phyloP scores from a whole-genome alignment of 371 early-diverging fungal genomes.

The Caulochytrium protostelioides region DNA sequence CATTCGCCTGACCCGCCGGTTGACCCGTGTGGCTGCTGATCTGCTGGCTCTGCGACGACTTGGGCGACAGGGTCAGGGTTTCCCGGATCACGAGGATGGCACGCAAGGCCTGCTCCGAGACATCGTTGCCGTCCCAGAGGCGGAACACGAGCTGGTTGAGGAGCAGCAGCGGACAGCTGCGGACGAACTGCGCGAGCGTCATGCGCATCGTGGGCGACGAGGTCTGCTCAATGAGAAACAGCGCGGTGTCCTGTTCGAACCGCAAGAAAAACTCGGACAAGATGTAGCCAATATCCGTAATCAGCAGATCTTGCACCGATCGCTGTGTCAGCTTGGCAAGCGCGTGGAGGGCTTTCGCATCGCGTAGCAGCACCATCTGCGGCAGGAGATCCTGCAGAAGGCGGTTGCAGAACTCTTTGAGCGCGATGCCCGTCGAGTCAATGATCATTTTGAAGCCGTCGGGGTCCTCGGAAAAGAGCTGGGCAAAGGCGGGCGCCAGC shows the following conservation, averaged over 20 bases:
- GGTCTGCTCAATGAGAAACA: not conserved
- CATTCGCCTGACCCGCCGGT: too few relatives aligned
- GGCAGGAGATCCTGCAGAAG: constrained; percentile 10
- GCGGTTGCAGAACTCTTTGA: constrained; percentile 6
- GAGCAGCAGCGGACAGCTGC: not conserved
- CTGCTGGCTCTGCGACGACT: too few relatives aligned
- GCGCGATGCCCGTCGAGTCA: constrained; percentile 1
- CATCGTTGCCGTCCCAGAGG: not conserved
- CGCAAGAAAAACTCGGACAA: constrained; percentile 11
- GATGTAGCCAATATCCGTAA: constrained; percentile 9
- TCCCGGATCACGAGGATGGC: too few relatives aligned
- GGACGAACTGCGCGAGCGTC: too few relatives aligned
- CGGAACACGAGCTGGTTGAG: not conserved
- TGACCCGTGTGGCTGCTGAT: too few relatives aligned
- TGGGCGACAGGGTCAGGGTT: too few relatives aligned
- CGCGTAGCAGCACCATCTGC: constrained; percentile 6
- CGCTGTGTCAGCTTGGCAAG: constrained; percentile 4
- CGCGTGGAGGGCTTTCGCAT: constrained; percentile 2
- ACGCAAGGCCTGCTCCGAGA: too few relatives aligned
- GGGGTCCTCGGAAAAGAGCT: too few relatives aligned
- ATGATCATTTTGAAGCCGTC: too few relatives aligned
- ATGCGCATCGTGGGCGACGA: not conserved
- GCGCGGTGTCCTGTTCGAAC: not conserved
- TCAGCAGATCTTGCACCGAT: constrained; percentile 3
- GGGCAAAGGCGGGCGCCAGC: too few relatives aligned